phyloP scores from a whole-genome alignment of 73 alveolate species.

The Paramecium bursaria region DNA sequence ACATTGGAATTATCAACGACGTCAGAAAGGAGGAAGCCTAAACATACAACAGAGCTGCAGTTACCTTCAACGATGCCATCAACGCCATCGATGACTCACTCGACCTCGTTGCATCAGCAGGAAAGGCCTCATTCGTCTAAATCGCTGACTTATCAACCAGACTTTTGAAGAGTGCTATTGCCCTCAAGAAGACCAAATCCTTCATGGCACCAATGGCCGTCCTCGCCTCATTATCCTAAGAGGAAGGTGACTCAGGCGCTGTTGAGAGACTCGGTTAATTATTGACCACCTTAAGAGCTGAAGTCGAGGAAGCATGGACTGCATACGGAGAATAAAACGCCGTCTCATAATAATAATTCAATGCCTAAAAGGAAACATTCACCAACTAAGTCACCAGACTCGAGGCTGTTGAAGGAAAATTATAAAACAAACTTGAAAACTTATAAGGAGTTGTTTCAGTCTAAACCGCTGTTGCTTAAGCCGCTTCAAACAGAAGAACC shows the following conservation, averaged over 20 bases:
- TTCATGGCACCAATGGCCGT: constrained; percentile 61
- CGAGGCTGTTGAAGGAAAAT: not conserved
- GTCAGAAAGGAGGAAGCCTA: constrained; percentile 54
- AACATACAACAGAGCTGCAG: constrained; percentile 61
- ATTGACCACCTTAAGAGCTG: constrained; percentile 19
- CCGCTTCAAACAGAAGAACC: constrained; percentile 45
- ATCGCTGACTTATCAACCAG: constrained; percentile 46
- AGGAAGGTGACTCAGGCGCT: constrained; percentile 36
- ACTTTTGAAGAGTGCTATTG: not conserved
- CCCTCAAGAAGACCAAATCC: constrained; percentile 49
- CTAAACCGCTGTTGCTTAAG: constrained; percentile 60
- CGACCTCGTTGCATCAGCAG: constrained; percentile 44
- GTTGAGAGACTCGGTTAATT: constrained; percentile 59
- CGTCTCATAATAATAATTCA: not conserved
- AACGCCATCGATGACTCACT: constrained; percentile 61
- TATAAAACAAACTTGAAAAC: constrained; percentile 33
- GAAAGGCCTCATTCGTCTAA: constrained; percentile 42
- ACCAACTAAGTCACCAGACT: constrained; percentile 19
- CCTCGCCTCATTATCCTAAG: constrained; percentile 51
- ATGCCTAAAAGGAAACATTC: constrained; percentile 24
- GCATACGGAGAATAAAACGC: constrained; percentile 45
- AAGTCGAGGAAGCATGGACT: constrained; percentile 56
- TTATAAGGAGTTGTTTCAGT: constrained; percentile 32
- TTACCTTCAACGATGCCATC: constrained; percentile 62
- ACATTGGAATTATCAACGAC: constrained; percentile 43